Conservation (phyloP, 1,284 basidiomycete species). For the Fomitopsis palustris region DNA sequence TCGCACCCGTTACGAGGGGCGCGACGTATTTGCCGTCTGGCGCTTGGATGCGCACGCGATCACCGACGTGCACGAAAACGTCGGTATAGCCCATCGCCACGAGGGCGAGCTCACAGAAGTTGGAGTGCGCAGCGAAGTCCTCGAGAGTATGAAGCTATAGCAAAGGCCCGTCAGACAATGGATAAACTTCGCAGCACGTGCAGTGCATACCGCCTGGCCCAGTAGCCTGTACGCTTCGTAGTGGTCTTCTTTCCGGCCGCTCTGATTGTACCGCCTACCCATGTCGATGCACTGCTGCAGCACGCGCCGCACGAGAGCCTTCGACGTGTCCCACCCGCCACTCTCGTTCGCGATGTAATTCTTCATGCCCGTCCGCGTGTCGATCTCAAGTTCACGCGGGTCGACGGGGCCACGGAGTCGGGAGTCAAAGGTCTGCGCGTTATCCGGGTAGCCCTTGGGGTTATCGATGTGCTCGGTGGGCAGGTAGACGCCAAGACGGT, state of each 20-base stretch:
- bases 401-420: conserved; percentile 71
- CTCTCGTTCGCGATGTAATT: conserved; percentile 91
- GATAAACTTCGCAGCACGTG: not conserved
- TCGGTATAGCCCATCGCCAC: conserved; percentile 71
- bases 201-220: conserved; percentile 53
- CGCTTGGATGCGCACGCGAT: conserved; percentile 73
- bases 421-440: conserved; percentile 74
- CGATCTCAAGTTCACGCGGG: conserved; percentile 83
- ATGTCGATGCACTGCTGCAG: conserved; percentile 72
- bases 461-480: conserved; percentile 91
- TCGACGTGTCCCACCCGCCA: conserved; percentile 86
- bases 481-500: conserved; percentile 85
- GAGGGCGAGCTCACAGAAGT: conserved; percentile 82
- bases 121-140: conserved; percentile 88
- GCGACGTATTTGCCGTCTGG: conserved; percentile 76
- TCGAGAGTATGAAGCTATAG: conserved; percentile 76
- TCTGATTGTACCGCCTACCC: conserved; percentile 56
- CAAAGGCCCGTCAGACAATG: not conserved
- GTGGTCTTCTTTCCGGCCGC: conserved; percentile 63
- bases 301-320: conserved; percentile 74
- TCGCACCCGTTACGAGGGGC: conserved; percentile 80
- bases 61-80: conserved; percentile 90
- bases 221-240: conserved; percentile 84
- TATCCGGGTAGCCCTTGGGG: conserved; percentile 84
- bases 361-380: conserved; percentile 90